These are phyloP conservation scores for Anthracocystis setariae DNA, from an alignment of 1,284 basidiomycete species.

Conservation along the genomic window DNA sequence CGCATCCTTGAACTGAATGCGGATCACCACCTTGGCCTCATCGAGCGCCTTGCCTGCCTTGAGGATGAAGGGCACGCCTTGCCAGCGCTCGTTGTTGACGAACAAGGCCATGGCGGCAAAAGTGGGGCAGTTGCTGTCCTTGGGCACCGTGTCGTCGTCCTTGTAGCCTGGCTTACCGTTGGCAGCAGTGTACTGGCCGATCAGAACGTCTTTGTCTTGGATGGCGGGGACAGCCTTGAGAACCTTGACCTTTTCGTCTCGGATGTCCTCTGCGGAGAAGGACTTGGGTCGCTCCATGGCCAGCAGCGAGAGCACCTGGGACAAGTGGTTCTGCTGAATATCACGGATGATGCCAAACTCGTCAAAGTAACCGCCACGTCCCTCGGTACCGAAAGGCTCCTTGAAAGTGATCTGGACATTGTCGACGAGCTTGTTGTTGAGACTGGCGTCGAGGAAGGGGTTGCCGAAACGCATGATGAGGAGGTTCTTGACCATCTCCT, in stretches of 20 bases:
- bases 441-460: slow-evolving; percentile 62
- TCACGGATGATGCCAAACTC: slow-evolving; percentile 69
- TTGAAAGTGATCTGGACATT: slow-evolving; percentile 69
- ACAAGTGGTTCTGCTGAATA: slow-evolving; percentile 68
- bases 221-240: slow-evolving; percentile 66
- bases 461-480: slow-evolving; percentile 65
- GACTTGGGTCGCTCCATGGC: slow-evolving; percentile 68
- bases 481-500: slow-evolving; percentile 68
- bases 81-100: slow-evolving; percentile 65
- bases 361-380: slow-evolving; percentile 69
- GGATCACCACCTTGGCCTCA: slow-evolving; percentile 66
- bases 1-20: slow-evolving; percentile 65
- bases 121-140: slow-evolving; percentile 68
- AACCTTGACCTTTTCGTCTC: slow-evolving; percentile 68
- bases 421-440: slow-evolving; percentile 67
- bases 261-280: slow-evolving; percentile 67
- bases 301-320: slow-evolving; percentile 67
- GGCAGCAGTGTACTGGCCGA: slow-evolving; percentile 67
- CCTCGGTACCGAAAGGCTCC: slow-evolving; percentile 69
- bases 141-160: slow-evolving; percentile 69
- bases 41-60: slow-evolving; percentile 67
- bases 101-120: slow-evolving; percentile 66
- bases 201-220: slow-evolving; percentile 62
- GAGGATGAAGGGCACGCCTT: slow-evolving; percentile 66
- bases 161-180: slow-evolving; percentile 69